These are phyloP conservation scores for Pouteria campechiana DNA, from an alignment of 179 eudicot genomes.

Conservation along the genomic window DNA sequence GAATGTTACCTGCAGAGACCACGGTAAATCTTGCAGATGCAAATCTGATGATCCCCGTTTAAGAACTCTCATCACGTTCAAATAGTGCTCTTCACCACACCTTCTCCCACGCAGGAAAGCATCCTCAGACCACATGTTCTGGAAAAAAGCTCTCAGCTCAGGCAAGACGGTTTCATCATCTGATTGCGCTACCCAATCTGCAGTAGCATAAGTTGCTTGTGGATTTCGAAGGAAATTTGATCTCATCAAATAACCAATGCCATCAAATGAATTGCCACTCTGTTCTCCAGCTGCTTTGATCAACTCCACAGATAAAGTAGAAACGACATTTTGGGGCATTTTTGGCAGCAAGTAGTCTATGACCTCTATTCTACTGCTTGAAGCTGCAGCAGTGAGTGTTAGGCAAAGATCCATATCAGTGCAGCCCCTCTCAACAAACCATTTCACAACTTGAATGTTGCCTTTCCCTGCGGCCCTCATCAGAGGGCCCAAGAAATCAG, in stretches of 20 bases:
- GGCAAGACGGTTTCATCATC: constrained; percentile 72
- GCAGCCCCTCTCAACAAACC: constrained; percentile 91
- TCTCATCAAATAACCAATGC: constrained; percentile 76
- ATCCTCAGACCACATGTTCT: constrained; percentile 74
- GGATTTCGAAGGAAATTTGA: constrained; percentile 80
- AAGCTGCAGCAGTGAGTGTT: constrained; percentile 95
- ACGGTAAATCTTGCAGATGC: constrained; percentile 59
- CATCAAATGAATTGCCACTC: constrained; percentile 83
- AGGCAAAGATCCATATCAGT: constrained; percentile 98
- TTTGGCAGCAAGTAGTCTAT: constrained; percentile 91
- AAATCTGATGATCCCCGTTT: constrained; percentile 71
- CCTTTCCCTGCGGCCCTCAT: constrained; percentile 97
- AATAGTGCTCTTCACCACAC: constrained; percentile 54
- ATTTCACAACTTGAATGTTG: constrained; percentile 72
- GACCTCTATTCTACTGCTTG: constrained; percentile 70
- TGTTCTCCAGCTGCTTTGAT: constrained; percentile 97
- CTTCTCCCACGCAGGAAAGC: constrained; percentile 51
- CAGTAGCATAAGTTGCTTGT: constrained; percentile 71
- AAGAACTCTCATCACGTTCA: constrained; percentile 58
- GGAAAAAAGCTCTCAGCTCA: constrained; percentile 51
- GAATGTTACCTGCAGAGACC: no score
- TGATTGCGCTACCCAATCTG: constrained; percentile 68
- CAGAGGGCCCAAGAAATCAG: constrained; percentile 86
- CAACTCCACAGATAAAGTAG: constrained; percentile 86
- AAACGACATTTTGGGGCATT: constrained; percentile 82